Base-by-base conservation (phyloP, 148 eudicot genomes). In the Cornus kousa region DNA sequence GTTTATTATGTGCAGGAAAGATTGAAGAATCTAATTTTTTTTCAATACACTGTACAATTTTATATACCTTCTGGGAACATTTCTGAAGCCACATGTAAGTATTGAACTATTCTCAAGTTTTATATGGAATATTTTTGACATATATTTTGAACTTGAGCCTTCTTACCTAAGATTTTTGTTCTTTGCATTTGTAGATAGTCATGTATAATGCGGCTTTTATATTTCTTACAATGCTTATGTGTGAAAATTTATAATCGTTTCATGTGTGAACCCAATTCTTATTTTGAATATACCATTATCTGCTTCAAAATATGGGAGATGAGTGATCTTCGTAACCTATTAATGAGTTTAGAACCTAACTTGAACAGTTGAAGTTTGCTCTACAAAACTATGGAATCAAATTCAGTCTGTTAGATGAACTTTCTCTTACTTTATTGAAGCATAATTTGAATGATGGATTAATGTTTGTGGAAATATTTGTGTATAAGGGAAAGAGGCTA, bases 11-110 rank as follows among this genome's bases (percentile, higher is more conserved):
- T 88, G 85, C 94, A 97, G 98, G 98, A 72, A 87, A 88, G 77
- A 80, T 89, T 80, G 97, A 90, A 71, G 99, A 94, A 70, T 94
- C 96, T 78, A 92, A 90, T 81, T 77, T 70, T 91, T 87, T 82
- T 86, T 92, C 77, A 81, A 78, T 85, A 91, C 91, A 14, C 79
- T 94, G 72, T 94, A 97, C 82, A 90, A 85, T 77, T 92, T 94
- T 84, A 92, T 92, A 19, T 94, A 94, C 84, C 93, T 97, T 59
- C 81, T 97, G 88, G 95, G 97, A 76, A 97, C 99, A 32, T 97
- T 92, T 88, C 77, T 89, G 73, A 97, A 94, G 83, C 99, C 99
- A 80, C 87, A 92, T 84, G 99, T 96, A 80, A 92, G 99, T 82
- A 74, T 53, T 76, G 32, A 39, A 72, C 31, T 7, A 35, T 20